Conservation (phyloP, 2,329 filamentous ascomycete genomes). For the Rhynchosporium agropyri region DNA sequence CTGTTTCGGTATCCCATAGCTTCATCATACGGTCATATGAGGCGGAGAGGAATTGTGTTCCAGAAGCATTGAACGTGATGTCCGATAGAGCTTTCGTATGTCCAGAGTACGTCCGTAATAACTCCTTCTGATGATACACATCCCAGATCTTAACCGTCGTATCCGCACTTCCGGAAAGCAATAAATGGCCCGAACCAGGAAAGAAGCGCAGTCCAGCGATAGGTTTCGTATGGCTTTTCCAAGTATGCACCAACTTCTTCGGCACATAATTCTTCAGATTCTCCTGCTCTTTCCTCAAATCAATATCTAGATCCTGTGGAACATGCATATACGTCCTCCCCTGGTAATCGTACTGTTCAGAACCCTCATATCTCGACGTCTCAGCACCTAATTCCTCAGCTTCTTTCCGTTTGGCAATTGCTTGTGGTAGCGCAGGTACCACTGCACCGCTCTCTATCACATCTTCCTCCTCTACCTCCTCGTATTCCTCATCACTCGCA, state of each 20-base stretch:
- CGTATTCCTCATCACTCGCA: conserved; percentile 77
- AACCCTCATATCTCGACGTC: conserved; percentile 85
- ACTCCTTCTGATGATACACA: conserved; percentile 84
- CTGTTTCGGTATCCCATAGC: conserved; percentile 97
- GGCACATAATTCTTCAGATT: conserved; percentile 88
- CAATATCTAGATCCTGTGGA: conserved; percentile 85
- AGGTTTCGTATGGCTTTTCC: conserved; percentile 81
- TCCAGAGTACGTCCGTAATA: conserved; percentile 88
- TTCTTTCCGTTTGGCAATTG: conserved; percentile 58
- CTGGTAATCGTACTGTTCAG: conserved; percentile 85
- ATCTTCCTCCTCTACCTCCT: conserved; percentile 71
- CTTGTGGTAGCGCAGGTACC: conserved; percentile 56
- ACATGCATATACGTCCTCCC: conserved; percentile 98
- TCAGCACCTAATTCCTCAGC: conserved; percentile 68
- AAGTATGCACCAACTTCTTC: conserved; percentile 90
- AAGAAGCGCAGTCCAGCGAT: conserved; percentile 92
- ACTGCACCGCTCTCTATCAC: conserved; percentile 66
- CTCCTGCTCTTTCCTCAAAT: conserved; percentile 78
- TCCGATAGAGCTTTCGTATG: conserved; percentile 91
- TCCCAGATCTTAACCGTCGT: conserved; percentile 93
- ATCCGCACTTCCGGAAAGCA: conserved; percentile 89
- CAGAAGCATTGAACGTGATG: conserved; percentile 80
- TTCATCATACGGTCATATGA: conserved; percentile 97
- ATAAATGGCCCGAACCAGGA: conserved; percentile 80
- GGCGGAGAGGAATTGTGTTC: conserved; percentile 84